Percentiles rank a stretch among this genome's conserved stretches.
phyloP scores from a whole-genome alignment of 441 rosid genomes.

The Metrosideros polymorpha region DNA sequence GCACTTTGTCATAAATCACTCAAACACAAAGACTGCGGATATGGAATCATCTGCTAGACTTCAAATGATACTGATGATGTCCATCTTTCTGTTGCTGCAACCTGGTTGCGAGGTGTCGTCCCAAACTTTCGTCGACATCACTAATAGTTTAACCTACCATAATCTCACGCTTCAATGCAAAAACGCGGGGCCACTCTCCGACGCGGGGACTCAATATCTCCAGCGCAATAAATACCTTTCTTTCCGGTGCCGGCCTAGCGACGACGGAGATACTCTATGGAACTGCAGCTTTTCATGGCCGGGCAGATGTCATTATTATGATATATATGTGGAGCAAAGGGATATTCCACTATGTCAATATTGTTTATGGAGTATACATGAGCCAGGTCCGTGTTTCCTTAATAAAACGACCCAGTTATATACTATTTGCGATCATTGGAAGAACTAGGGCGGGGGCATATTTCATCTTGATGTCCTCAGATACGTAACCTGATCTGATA shows the following conservation, averaged over 20 bases:
- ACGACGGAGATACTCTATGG: neutral
- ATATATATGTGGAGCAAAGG: neutral
- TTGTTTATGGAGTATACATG: neutral
- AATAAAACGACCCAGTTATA: neutral
- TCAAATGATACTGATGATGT: neutral
- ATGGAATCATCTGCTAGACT: neutral
- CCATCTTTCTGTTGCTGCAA: neutral
- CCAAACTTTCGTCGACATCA: neutral
- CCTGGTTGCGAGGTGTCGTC: neutral
- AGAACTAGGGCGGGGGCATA: neutral
- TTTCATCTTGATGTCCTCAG: neutral
- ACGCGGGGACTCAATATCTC: accelerated
- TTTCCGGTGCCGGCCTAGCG: accelerated
- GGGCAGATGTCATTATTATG: accelerated
- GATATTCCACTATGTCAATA: accelerated
- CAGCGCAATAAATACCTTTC: neutral
- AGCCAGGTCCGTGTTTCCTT: neutral
- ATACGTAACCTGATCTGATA: neutral
- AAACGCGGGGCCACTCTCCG: accelerated
- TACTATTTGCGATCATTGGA: neutral
- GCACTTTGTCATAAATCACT: neutral
- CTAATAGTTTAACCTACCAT: neutral
- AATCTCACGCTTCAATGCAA: neutral
- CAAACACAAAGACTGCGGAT: neutral
- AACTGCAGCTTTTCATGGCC: neutral